A percentile compares a stretch with the other conserved stretches of the same genome.
Evolutionary conservation across 75 land plant species (phyloP).

Genomic region (Selaginella tamariscina): DNA sequence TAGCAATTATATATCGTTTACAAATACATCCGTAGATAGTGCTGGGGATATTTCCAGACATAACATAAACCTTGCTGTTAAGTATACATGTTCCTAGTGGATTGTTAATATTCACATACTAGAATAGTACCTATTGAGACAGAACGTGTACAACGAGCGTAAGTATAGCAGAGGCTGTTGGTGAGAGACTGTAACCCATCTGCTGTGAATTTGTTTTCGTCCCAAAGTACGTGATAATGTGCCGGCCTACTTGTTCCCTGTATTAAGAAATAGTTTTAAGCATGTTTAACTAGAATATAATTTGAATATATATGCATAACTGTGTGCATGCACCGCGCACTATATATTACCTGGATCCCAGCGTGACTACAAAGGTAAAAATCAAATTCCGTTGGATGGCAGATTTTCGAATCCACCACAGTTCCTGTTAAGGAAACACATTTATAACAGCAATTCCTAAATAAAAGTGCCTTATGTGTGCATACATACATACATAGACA

Average conservation of each 20-base stretch:
- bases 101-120: no score
- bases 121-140: conserved; percentile 95
- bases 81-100: no score
- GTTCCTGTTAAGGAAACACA: background rate
- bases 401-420: conserved; percentile 10
- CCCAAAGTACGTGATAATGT: conserved; percentile 11
- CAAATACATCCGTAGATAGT: no score
- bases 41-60: no score
- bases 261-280: no score
- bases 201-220: conserved; percentile 9
- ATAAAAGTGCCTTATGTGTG: no score
- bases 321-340: background rate
- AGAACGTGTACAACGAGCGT: conserved; percentile 66
- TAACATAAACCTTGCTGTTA: no score
- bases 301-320: background rate
- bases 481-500: no score
- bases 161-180: conserved; percentile 9
- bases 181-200: conserved; percentile 5
- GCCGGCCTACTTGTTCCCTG: conserved; percentile 12
- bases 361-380: conserved; percentile 6
- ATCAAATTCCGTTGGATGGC: conserved; percentile 12
- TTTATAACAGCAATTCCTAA: no score
- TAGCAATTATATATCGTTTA: no score
- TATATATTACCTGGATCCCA: conserved; percentile 11
- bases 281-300: no score